Base-by-base conservation (phyloP, 768 basidiomycete species). In the Trametes gibbosa region DNA sequence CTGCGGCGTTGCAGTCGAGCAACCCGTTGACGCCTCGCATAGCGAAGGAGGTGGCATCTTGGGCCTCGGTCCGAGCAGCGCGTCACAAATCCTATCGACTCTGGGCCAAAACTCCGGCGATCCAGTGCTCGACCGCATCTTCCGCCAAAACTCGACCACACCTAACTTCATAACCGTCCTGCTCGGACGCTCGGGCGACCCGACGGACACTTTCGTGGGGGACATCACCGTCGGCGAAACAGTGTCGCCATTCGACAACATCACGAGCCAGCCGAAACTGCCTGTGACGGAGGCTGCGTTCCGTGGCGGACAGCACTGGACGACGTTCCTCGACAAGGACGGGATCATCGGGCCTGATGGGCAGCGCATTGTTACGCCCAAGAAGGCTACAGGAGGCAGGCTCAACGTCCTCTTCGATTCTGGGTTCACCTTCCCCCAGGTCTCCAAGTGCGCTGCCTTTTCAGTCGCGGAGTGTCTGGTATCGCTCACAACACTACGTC, bases 261-360 rank as follows among this genome's bases (percentile, higher is more conserved):
- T 74, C 40, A 66, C 65, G 24, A 63, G 52, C 50, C 63, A 66
- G 59, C 71, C 73, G 25, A 63, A 68, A 50, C 64, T 74, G 10
- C 60, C 69, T 19, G 72, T 73, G 41, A 41, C 45, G 7, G 48
- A 58, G 29, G 63, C 65, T 25, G 12, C 47, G 37, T 50, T 54
- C 32, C 59, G 64, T 9, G 63, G 72, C 17, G 74, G 66, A 7
- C 72, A 73, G 59, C 73, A 73, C 62, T 74, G 73, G 72, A 68
- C 70, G 51, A 63, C 66, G 34, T 53, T 69, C 19, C 51, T 71
- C 49, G 72, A 72, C 58, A 56, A 48, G 59, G 64, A 73, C 53
- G 69, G 68, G 43, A 70, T 73, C 48, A 66, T 73, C 32, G 73
- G 73, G 7, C 73, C 73, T 14, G 73, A 74, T 46, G 71, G 72